Conservation (phyloP, 371 early-diverging fungal species). For the Lichtheimia ornata region DNA sequence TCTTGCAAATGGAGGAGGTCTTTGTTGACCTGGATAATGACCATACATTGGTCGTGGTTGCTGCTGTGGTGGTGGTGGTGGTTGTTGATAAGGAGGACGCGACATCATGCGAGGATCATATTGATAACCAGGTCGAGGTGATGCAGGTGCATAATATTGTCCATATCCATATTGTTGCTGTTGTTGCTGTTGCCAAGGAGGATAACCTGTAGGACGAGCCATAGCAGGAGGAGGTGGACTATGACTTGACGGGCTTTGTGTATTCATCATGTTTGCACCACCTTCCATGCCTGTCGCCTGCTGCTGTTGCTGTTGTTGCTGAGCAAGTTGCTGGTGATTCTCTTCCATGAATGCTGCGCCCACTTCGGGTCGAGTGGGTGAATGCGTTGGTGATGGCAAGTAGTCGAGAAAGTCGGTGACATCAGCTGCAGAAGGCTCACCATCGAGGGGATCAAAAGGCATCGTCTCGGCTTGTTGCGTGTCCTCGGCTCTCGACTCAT, state of each 20-base stretch:
- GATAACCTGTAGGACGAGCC: constrained; percentile 18
- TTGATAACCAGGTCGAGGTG: constrained; percentile 23
- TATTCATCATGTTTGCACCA: background rate
- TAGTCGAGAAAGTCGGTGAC: constrained; percentile 37
- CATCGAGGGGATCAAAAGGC: constrained; percentile 17
- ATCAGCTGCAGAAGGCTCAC: constrained; percentile 42
- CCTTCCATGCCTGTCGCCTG: constrained; percentile 8
- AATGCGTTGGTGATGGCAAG: constrained; percentile 39
- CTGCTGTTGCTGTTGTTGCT: constrained; percentile 15
- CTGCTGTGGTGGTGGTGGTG: constrained; percentile 14
- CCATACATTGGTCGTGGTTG: constrained; percentile 10
- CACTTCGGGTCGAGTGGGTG: constrained; percentile 23
- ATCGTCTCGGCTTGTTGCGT: background rate
- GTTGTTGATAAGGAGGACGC: constrained; percentile 16
- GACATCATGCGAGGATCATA: constrained; percentile 15
- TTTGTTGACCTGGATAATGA: constrained; percentile 16
- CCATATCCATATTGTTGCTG: constrained; percentile 16
- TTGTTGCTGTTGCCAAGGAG: constrained; percentile 9
- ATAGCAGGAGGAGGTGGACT: background rate
- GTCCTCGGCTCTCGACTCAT: constrained; percentile 1
- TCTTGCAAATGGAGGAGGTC: constrained; percentile 10
- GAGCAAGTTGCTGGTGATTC: constrained; percentile 18
- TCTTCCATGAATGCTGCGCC: constrained; percentile 18
- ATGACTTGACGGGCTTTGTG: constrained; percentile 5
- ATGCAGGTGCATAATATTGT: constrained; percentile 2